Percentiles rank a stretch among this genome's conserved stretches.
phyloP scores from a whole-genome alignment of 1,139 yeast genomes.

The Kodamaea arcana region DNA sequence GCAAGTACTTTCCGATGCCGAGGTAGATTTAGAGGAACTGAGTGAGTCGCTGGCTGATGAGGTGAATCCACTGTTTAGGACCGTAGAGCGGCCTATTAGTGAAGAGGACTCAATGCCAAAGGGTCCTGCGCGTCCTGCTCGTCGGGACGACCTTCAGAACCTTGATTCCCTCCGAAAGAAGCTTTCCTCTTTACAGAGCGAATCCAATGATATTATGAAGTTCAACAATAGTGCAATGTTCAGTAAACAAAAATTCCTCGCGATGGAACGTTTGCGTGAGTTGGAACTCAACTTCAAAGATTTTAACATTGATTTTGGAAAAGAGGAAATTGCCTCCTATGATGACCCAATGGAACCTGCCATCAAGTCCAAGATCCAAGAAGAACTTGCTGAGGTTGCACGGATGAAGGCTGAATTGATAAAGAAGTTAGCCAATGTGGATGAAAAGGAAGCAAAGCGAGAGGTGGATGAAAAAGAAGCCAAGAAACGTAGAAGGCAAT shows the following conservation, averaged over 20 bases:
- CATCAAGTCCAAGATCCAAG: slow-evolving; percentile 34
- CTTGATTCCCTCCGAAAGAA: slow-evolving; percentile 55
- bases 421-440: slow-evolving; percentile 25
- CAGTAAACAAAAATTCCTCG: slow-evolving; percentile 55
- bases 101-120: slow-evolving; percentile 12
- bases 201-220: slow-evolving; percentile 71
- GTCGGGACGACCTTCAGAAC: slow-evolving; percentile 41
- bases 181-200: slow-evolving; percentile 59
- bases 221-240: slow-evolving; percentile 59
- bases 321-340: slow-evolving; percentile 16
- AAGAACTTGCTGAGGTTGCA: slow-evolving; percentile 46
- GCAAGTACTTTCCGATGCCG: slow-evolving; percentile 1
- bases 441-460: slow-evolving; percentile 2
- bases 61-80: slow-evolving; percentile 4
- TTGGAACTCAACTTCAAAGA: slow-evolving; percentile 58
- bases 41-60: slow-evolving; percentile 11
- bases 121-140: slow-evolving; percentile 30
- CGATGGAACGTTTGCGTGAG: slow-evolving; percentile 63
- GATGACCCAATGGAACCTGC: slow-evolving; percentile 26
- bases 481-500: slow-evolving; percentile 12
- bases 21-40: slow-evolving; percentile 5
- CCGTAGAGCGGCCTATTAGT: neutral
- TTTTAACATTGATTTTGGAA: slow-evolving; percentile 52
- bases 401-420: slow-evolving; percentile 41
- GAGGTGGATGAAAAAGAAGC: slow-evolving; percentile 4